Evolutionary conservation across 768 basidiomycete genomes (phyloP).

Genomic region (Boletellus emodensis): DNA sequence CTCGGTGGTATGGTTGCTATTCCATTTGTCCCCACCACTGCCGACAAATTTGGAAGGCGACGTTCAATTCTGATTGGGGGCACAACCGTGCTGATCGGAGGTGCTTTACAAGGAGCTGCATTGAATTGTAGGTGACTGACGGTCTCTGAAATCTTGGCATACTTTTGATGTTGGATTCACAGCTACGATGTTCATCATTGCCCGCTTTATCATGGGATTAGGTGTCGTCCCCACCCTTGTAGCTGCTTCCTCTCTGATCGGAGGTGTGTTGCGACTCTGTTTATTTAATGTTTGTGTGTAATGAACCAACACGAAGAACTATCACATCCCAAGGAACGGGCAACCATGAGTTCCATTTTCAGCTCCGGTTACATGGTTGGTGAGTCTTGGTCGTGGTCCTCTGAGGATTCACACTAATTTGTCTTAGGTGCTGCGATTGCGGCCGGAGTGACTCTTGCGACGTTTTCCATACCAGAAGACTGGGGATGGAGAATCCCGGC

Average conservation of each 20-base stretch:
- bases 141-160: no score
- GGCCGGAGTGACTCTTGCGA: slow-evolving; percentile 55
- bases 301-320: slow-evolving; percentile 1
- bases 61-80: neutral
- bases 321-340: slow-evolving; percentile 13
- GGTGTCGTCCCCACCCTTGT: slow-evolving; percentile 1
- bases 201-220: slow-evolving; percentile 4
- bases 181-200: slow-evolving; percentile 8
- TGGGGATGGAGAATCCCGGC: slow-evolving; percentile 65
- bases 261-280: neutral
- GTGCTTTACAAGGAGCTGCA: neutral
- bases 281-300: neutral
- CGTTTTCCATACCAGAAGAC: slow-evolving; percentile 52
- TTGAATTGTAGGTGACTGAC: neutral
- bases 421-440: slow-evolving; percentile 26
- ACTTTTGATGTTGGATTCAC: no score
- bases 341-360: neutral
- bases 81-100: neutral
- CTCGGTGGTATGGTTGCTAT: neutral
- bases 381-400: neutral
- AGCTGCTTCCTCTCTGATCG: slow-evolving; percentile 3
- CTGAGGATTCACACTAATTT: neutral
- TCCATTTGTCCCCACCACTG: neutral
- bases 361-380: neutral
- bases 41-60: neutral